These are phyloP conservation scores for Nicotiana undulata DNA, from an alignment of 257 asterid genomes.

Conservation along the genomic window DNA sequence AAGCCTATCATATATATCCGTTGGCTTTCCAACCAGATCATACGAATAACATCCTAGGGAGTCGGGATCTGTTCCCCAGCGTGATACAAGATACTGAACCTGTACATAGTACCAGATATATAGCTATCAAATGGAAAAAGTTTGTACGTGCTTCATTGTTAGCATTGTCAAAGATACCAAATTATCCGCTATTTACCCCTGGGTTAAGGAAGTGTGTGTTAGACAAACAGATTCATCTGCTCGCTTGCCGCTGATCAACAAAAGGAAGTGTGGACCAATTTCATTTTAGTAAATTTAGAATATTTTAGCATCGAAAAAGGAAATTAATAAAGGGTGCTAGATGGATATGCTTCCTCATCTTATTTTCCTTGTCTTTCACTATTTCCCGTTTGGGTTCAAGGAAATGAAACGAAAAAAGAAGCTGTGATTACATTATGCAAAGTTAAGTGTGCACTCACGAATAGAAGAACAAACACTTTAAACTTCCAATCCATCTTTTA, in stretches of 20 bases:
- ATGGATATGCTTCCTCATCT: background rate
- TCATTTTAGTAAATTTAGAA: background rate
- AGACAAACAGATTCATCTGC: background rate
- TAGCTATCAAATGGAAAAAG: background rate
- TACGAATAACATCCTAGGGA: constrained; percentile 85
- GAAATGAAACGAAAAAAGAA: background rate
- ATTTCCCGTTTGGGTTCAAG: background rate
- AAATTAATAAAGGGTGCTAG: background rate
- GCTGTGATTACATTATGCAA: background rate
- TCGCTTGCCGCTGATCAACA: background rate
- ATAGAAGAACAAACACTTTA: too few species aligned
- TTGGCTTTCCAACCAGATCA: constrained; percentile 82
- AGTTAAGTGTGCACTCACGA: background rate
- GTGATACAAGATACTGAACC: constrained; percentile 78
- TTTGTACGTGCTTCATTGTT: background rate
- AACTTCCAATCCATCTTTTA: background rate
- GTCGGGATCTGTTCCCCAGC: constrained; percentile 86
- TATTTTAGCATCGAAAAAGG: background rate
- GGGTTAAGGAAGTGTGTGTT: background rate
- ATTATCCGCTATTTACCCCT: background rate
- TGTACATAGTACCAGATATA: constrained; percentile 13
- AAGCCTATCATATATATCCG: constrained; percentile 72
- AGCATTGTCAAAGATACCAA: background rate
- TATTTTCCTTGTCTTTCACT: background rate
- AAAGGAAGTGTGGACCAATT: background rate